A percentile compares a stretch with the other conserved stretches of the same genome.
phyloP scores from a whole-genome alignment of 352 stramenopile species.

The Globisporangium carolinianum region DNA sequence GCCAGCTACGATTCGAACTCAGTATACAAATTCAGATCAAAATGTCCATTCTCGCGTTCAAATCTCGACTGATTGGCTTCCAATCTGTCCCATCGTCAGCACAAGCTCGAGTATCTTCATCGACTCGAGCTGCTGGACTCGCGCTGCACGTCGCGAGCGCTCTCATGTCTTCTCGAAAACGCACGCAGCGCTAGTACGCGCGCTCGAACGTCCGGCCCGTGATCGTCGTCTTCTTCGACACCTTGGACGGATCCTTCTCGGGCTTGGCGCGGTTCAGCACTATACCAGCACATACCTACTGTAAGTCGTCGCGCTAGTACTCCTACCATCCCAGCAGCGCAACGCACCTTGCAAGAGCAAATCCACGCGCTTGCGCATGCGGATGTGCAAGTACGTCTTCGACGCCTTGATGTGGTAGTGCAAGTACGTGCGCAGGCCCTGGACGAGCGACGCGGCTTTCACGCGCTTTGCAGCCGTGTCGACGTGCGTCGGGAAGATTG shows the following conservation, averaged over 20 bases:
- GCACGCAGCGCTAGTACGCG: slow-evolving; percentile 22
- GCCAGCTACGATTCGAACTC: no score
- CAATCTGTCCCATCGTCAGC: no score
- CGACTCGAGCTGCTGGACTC: no score
- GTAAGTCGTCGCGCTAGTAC: not conserved
- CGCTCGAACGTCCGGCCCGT: slow-evolving; percentile 87
- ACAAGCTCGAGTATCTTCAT: no score
- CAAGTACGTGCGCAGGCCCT: slow-evolving; percentile 90
- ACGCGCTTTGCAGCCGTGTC: slow-evolving; percentile 82
- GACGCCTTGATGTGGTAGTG: slow-evolving; percentile 96
- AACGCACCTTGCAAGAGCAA: slow-evolving; percentile 82
- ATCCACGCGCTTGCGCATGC: slow-evolving; percentile 92
- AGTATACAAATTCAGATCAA: no score
- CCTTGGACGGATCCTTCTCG: slow-evolving; percentile 85
- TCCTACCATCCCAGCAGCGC: not conserved
- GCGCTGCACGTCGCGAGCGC: no score
- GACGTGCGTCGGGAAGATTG: slow-evolving; percentile 89
- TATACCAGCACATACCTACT: slow-evolving; percentile 8
- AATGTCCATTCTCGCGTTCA: no score
- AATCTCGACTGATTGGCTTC: no score
- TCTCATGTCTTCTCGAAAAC: not conserved
- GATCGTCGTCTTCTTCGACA: slow-evolving; percentile 90
- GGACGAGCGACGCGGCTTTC: slow-evolving; percentile 83
- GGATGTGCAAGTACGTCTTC: slow-evolving; percentile 94
- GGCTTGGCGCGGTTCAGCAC: slow-evolving; percentile 90